These are phyloP conservation scores for Hordeum vulgare DNA, from an alignment of 176 grass and related monocot species.

Conservation along the genomic window DNA sequence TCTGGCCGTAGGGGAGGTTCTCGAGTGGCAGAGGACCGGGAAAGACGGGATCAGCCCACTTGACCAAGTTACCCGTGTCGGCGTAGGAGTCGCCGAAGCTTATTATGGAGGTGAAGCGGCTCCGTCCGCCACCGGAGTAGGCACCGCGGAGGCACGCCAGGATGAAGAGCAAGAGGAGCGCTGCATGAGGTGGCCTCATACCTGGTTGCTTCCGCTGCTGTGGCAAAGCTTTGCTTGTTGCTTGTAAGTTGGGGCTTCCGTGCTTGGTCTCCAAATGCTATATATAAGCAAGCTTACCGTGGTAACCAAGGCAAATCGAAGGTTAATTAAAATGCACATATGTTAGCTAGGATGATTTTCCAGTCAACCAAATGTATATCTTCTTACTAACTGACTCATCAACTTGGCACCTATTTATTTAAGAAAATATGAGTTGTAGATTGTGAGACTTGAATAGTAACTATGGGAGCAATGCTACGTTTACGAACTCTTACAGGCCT, in stretches of 20 bases:
- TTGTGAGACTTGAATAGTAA: background rate
- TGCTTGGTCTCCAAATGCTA: background rate
- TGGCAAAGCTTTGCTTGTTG: background rate
- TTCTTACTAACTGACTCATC: background rate
- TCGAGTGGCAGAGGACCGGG: background rate
- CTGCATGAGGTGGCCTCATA: background rate
- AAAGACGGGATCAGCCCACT: background rate
- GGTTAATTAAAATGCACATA: no score
- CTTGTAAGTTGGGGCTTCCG: background rate
- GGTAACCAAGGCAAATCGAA: no score
- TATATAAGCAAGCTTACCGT: background rate
- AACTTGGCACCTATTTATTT: background rate
- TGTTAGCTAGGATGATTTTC: background rate
- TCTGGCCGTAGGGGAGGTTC: constrained; percentile 32
- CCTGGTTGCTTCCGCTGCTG: background rate
- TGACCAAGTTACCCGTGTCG: constrained; percentile 39
- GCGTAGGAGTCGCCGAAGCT: constrained; percentile 40
- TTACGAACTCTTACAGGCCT: no score
- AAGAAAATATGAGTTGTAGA: background rate
- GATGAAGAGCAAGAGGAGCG: background rate
- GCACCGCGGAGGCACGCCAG: background rate
- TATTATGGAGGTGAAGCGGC: constrained; percentile 25
- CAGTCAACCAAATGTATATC: background rate
- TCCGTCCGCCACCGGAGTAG: background rate
- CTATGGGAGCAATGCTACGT: no score